Conservation (phyloP, 2,329 filamentous ascomycete genomes). For the Penicillium sp. region DNA sequence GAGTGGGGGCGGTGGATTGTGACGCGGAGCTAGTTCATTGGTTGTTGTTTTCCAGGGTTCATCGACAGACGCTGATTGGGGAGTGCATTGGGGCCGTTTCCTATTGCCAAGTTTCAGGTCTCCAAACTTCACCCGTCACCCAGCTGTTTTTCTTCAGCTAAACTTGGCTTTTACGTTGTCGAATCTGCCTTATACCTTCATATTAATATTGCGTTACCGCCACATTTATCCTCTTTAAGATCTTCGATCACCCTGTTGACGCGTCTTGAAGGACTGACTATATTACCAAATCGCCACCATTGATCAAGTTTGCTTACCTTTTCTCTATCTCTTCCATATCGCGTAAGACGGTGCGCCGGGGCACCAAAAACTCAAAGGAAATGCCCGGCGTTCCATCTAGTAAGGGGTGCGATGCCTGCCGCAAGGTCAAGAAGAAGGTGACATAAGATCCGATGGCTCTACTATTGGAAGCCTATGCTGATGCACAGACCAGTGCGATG, state of each 20-base stretch:
- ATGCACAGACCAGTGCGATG: conserved; percentile 28
- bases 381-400: conserved; percentile 32
- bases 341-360: conserved; percentile 6
- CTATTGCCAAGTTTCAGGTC: conserved; percentile 10
- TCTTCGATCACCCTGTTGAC: neutral
- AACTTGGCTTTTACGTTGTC: neutral
- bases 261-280: neutral
- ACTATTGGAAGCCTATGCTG: neutral
- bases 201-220: neutral
- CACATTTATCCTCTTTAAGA: neutral
- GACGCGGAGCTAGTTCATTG: neutral
- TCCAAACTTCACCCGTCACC: neutral
- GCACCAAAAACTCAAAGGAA: neutral
- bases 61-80: neutral
- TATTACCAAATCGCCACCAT: neutral
- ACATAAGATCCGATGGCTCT: neutral
- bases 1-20: neutral
- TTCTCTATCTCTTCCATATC: neutral
- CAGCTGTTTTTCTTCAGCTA: neutral
- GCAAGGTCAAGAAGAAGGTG: conserved; percentile 30
- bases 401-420: conserved; percentile 29
- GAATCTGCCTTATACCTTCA: neutral
- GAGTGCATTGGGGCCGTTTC: neutral
- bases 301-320: neutral
- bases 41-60: no score